phyloP scores from a whole-genome alignment of 2,329 filamentous ascomycete species.

The Fusarium xylarioides region DNA sequence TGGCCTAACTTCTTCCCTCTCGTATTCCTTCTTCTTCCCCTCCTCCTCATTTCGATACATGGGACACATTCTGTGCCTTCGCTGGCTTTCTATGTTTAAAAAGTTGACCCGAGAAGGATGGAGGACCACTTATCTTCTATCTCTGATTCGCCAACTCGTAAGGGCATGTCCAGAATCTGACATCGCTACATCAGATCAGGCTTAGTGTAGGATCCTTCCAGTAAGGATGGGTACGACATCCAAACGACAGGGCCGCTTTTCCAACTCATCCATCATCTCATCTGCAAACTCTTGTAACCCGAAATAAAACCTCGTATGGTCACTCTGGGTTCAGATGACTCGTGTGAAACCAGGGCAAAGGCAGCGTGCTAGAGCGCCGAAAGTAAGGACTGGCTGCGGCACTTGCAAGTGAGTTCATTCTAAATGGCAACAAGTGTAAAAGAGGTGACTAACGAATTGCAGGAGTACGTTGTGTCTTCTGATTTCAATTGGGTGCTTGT shows the following conservation, averaged over 20 bases:
- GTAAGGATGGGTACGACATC: neutral
- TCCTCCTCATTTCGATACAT: neutral
- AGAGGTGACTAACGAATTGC: neutral
- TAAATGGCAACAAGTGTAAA: accelerated
- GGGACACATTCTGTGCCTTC: neutral
- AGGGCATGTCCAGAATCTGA: neutral
- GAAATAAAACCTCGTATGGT: neutral
- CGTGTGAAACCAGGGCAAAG: conserved; percentile 18
- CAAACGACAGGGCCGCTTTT: neutral
- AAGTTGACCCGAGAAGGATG: neutral
- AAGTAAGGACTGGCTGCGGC: conserved; percentile 17
- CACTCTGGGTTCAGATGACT: neutral
- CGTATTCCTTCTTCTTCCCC: too few relatives aligned
- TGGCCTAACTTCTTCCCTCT: too few relatives aligned
- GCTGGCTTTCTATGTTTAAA: too few relatives aligned
- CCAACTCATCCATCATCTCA: neutral
- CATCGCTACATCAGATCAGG: neutral
- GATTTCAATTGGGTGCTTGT: accelerated
- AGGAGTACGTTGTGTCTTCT: conserved; percentile 1
- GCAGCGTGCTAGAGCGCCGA: neutral
- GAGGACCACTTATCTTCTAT: neutral
- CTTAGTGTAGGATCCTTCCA: neutral
- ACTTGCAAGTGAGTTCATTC: conserved; percentile 21
- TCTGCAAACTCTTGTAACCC: neutral
- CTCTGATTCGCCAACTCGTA: neutral